phyloP scores from a whole-genome alignment of 805 yeast genomes.

The Millerago galiae region DNA sequence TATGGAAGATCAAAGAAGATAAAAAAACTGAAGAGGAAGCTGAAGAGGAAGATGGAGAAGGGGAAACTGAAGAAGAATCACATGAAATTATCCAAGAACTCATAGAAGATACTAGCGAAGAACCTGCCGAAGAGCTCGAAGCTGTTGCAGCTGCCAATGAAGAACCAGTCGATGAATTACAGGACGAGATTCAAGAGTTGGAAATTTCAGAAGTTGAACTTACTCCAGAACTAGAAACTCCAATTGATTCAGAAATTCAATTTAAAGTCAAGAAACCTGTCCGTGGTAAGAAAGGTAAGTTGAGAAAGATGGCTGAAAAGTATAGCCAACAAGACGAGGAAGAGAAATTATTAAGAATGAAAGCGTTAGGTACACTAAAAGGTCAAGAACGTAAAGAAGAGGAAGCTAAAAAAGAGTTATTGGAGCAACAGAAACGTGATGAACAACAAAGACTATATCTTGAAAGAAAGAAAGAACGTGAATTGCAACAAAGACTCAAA shows the following conservation, averaged over 20 bases:
- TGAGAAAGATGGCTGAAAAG: slow-evolving; percentile 75
- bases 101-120: not conserved
- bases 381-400: slow-evolving; percentile 22
- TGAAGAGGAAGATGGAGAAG: slow-evolving; percentile 10
- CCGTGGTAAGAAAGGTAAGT: slow-evolving; percentile 80
- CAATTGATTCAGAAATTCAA: too few relatives aligned
- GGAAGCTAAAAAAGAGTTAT: slow-evolving; percentile 26
- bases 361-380: slow-evolving; percentile 78
- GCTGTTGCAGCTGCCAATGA: slow-evolving; percentile 10
- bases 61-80: not conserved
- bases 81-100: too few relatives aligned
- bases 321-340: slow-evolving; percentile 92
- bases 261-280: slow-evolving; percentile 31
- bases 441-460: slow-evolving; percentile 33
- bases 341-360: slow-evolving; percentile 69
- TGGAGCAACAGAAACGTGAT: slow-evolving; percentile 30
- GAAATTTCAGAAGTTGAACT: not conserved
- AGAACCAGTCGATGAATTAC: slow-evolving; percentile 2
- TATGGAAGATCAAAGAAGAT: slow-evolving; percentile 65
- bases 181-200: not conserved
- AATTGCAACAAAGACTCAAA: not conserved
- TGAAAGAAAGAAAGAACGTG: slow-evolving; percentile 23
- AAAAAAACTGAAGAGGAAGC: slow-evolving; percentile 32
- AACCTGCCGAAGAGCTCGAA: slow-evolving; percentile 6
- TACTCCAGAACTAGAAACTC: not conserved